Evolutionary conservation across 306 rosid species (phyloP).

Genomic region (Glycine tomentella): DNA sequence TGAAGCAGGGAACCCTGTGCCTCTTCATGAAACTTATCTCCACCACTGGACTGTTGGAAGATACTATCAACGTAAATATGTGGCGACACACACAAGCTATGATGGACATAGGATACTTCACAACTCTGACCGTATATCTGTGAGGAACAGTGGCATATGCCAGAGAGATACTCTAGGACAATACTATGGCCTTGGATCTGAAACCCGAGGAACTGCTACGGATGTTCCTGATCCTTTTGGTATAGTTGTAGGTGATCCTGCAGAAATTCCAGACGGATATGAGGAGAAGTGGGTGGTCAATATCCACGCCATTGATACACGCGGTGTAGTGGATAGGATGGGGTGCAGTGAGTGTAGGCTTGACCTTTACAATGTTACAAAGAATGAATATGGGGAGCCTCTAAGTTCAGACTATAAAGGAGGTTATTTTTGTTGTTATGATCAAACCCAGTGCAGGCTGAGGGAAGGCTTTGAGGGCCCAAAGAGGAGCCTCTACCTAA

Average conservation of each 20-base stretch:
- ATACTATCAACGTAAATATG: conserved; percentile 40
- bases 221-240: conserved; percentile 73
- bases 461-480: conserved; percentile 57
- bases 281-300: conserved; percentile 80
- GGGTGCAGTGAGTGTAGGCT: conserved; percentile 78
- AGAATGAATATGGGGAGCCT: conserved; percentile 49
- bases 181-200: conserved; percentile 78
- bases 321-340: conserved; percentile 60
- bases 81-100: background rate
- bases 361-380: conserved; percentile 70
- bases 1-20: conserved; percentile 61
- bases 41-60: conserved; percentile 70
- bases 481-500: conserved; percentile 66
- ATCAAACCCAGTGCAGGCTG: conserved; percentile 61
- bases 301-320: conserved; percentile 80
- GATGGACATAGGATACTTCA: background rate
- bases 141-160: conserved; percentile 67
- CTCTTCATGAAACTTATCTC: conserved; percentile 80
- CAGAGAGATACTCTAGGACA: conserved; percentile 47
- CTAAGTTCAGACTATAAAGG: conserved; percentile 61
- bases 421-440: conserved; percentile 73
- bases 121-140: conserved; percentile 21
- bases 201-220: conserved; percentile 62
- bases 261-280: conserved; percentile 61
- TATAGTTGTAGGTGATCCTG: conserved; percentile 67